These are phyloP conservation scores for Aspergillus uvarum DNA, from an alignment of 2,329 filamentous ascomycete species.

Conservation along the genomic window DNA sequence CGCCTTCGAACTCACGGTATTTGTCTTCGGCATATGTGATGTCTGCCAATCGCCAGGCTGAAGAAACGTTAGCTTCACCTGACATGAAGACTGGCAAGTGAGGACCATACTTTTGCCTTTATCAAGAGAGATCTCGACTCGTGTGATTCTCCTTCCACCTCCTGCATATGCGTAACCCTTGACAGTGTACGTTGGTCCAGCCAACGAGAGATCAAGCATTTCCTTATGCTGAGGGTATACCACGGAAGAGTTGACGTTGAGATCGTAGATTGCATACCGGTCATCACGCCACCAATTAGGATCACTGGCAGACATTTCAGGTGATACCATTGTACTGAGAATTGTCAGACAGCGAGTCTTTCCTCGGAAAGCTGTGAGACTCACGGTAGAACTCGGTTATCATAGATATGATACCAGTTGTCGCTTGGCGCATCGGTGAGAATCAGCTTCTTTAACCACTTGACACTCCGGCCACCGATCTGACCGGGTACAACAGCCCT, in stretches of 20 bases:
- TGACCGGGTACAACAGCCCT: slow-evolving; percentile 83
- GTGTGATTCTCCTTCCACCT: slow-evolving; percentile 77
- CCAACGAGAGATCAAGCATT: slow-evolving; percentile 52
- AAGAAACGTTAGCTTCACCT: slow-evolving; percentile 11
- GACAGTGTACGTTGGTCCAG: slow-evolving; percentile 59
- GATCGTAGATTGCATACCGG: slow-evolving; percentile 87
- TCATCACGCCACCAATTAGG: slow-evolving; percentile 83
- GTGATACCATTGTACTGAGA: slow-evolving; percentile 69
- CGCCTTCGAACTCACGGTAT: slow-evolving; percentile 66
- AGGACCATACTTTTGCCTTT: slow-evolving; percentile 61
- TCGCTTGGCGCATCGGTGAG: slow-evolving; percentile 77
- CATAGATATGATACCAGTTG: slow-evolving; percentile 95
- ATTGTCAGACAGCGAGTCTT: slow-evolving; percentile 8
- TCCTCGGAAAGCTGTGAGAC: slow-evolving; percentile 18
- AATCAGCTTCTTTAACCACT: slow-evolving; percentile 83
- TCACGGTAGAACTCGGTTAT: slow-evolving; percentile 80
- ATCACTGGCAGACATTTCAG: slow-evolving; percentile 73
- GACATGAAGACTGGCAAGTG: background rate
- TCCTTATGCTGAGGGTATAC: slow-evolving; percentile 80
- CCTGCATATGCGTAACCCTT: slow-evolving; percentile 87
- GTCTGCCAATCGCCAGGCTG: slow-evolving; percentile 70
- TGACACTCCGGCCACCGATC: slow-evolving; percentile 88
- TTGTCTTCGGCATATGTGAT: slow-evolving; percentile 82
- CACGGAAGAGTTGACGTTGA: slow-evolving; percentile 81
- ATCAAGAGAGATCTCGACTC: slow-evolving; percentile 80